Evolutionary conservation across 352 stramenopile species (phyloP), one percentile per base, ranked within the genome.

Genomic region (Phytopythium litorale): DNA sequence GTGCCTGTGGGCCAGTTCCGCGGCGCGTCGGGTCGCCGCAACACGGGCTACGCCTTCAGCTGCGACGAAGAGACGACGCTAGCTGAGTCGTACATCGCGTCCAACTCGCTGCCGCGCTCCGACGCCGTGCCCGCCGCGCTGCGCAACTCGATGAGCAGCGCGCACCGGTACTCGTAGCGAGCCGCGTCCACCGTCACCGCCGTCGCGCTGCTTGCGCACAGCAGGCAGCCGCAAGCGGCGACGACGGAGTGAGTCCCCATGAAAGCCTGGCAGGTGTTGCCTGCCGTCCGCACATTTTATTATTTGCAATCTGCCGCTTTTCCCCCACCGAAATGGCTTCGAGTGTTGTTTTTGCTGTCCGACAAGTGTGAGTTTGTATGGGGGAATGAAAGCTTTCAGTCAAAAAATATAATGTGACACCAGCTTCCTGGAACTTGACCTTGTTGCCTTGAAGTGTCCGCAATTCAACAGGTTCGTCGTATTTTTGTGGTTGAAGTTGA

Each of bases 41-140:
- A 87, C 65, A 92, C 83, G 11, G 85, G 85, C 48, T 94, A 76
- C 56, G 85, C 85, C 32, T 94, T 94, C 66, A 92, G 83, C 62
- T 92, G 81, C 65, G 85, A 94, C 63, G 83, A 94, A 54, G 81
- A 90, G 62, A 94, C 85, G 49, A 92, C 85, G 46, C 58, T 91
- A 18, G 85, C 80, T 50, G 85, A 94, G 71, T 91, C 81, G 63
- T 91, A 91, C 68, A 93, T 93, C 51, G 84, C 84, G 19, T 92
- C 84, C 16, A 92, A 89, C 64, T 89, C 79, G 64, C 62, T 88
- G 54, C 76, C 76, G n/a, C 71, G 76, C 30, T 88, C 82, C 21
- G 78, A 91, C 25, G 82, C 82, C 43, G 75, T 89, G 52, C 75
- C 76, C 11, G 76, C 76, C 13, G 82, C 82, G 15, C 75, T 87